Conservation (phyloP, 257 asterid species). For the Scutellaria galericulata region DNA sequence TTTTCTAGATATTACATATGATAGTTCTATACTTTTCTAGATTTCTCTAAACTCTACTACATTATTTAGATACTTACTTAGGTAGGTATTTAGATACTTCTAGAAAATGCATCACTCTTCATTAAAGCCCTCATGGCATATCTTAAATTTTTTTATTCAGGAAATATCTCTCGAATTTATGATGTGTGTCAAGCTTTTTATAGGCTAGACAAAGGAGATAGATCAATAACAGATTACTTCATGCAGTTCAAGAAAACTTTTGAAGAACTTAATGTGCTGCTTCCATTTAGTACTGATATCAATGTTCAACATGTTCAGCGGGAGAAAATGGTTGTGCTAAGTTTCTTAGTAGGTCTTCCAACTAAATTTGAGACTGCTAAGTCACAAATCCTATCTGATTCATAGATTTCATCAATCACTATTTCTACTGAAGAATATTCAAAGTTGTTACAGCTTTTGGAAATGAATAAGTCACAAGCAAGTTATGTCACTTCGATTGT, state of each 20-base stretch:
- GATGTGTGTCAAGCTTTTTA: background rate
- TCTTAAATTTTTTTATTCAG: background rate
- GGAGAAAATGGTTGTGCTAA: slow-evolving; percentile 26
- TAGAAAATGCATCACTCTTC: too few relatives aligned
- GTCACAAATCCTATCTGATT: slow-evolving; percentile 26
- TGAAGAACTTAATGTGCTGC: background rate
- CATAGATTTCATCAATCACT: background rate
- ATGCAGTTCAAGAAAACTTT: background rate
- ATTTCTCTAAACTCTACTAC: too few relatives aligned
- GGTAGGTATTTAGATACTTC: too few relatives aligned
- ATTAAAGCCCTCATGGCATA: too few relatives aligned
- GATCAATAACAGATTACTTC: background rate
- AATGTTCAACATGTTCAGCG: background rate
- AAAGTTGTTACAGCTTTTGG: background rate
- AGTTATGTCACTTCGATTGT: background rate
- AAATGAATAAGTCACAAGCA: too few relatives aligned
- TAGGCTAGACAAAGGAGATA: background rate
- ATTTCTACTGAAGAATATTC: background rate
- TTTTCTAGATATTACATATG: too few relatives aligned
- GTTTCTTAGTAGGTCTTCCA: slow-evolving; percentile 24
- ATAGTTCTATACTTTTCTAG: too few relatives aligned
- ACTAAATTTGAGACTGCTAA: slow-evolving; percentile 21
- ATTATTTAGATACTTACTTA: too few relatives aligned
- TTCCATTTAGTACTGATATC: background rate
- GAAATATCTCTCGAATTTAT: background rate